Evolutionary conservation across 371 early-diverging fungal genomes (phyloP).

Genomic region (Batkoa obscura): DNA sequence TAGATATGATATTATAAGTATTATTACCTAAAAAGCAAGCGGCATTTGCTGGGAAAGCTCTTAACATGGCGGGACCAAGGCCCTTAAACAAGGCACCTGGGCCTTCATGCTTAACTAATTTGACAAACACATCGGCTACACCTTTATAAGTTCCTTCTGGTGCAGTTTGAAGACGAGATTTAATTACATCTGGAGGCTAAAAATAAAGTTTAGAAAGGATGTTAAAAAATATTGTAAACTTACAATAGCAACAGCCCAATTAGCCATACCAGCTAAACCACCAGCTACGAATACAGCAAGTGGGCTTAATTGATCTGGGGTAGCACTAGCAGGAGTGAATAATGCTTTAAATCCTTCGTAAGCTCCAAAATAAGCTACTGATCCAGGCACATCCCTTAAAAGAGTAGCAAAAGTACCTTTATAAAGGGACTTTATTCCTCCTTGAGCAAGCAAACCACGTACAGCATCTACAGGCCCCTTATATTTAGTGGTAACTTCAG

Average conservation of each 20-base stretch:
- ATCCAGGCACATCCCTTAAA: slow-evolving; percentile 83
- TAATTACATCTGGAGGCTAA: slow-evolving; percentile 91
- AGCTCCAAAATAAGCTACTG: slow-evolving; percentile 92
- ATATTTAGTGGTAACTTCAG: slow-evolving; percentile 28
- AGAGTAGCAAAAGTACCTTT: slow-evolving; percentile 88
- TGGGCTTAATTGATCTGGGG: slow-evolving; percentile 47
- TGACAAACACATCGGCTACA: slow-evolving; percentile 53
- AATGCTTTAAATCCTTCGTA: slow-evolving; percentile 76
- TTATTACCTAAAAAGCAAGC: slow-evolving; percentile 18
- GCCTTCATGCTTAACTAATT: slow-evolving; percentile 75
- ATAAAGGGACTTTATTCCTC: slow-evolving; percentile 69
- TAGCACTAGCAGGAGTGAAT: slow-evolving; percentile 49
- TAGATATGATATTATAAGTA: neutral
- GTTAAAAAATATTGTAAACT: neutral
- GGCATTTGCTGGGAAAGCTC: slow-evolving; percentile 91
- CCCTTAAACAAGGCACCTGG: slow-evolving; percentile 87
- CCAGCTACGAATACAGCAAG: slow-evolving; percentile 84
- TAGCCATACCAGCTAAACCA: slow-evolving; percentile 47
- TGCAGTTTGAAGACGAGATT: slow-evolving; percentile 91
- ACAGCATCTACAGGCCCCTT: slow-evolving; percentile 70
- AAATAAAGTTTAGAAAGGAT: slow-evolving; percentile 14
- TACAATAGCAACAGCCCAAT: slow-evolving; percentile 27
- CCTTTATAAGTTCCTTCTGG: slow-evolving; percentile 89
- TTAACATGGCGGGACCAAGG: slow-evolving; percentile 85
- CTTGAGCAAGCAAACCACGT: slow-evolving; percentile 45